Conservation (phyloP, 1,139 yeast genomes). For the Debaryomyces robertsiae region DNA sequence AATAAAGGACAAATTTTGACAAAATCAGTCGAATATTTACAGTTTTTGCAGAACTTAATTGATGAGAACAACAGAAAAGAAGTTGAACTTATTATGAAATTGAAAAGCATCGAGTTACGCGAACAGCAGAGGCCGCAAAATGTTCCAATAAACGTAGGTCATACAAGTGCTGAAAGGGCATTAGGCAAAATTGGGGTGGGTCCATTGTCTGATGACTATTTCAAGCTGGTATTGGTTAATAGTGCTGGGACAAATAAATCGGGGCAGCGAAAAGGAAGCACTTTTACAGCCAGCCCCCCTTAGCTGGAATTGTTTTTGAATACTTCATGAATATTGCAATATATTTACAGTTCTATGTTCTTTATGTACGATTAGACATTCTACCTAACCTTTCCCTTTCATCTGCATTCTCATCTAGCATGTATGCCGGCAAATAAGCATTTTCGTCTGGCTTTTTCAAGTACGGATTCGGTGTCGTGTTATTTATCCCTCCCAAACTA, state of each 20-base stretch:
- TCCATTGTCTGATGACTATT: conserved; percentile 60
- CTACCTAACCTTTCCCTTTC: conserved; percentile 54
- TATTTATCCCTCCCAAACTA: conserved; percentile 72
- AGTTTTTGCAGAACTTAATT: conserved; percentile 69
- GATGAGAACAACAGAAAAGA: conserved; percentile 79
- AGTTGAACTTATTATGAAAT: conserved; percentile 66
- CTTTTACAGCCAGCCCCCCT: conserved; percentile 6
- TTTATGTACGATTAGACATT: conserved; percentile 12
- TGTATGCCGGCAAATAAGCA: conserved; percentile 64
- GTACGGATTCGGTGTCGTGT: conserved; percentile 68
- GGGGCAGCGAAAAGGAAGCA: conserved; percentile 25
- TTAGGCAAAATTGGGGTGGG: conserved; percentile 82
- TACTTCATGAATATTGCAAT: conserved; percentile 2
- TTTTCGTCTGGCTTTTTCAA: conserved; percentile 35
- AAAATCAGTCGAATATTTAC: conserved; percentile 83
- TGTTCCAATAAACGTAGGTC: conserved; percentile 51
- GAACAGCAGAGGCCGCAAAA: conserved; percentile 25
- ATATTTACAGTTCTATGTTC: conserved; percentile 5
- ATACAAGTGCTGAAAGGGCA: conserved; percentile 81
- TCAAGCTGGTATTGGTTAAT: conserved; percentile 36
- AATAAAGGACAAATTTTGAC: conserved; percentile 89
- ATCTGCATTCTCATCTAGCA: conserved; percentile 58
- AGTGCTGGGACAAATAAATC: conserved; percentile 33
- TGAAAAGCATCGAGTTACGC: conserved; percentile 55
- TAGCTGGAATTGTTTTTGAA: conserved; percentile 1